Conservation (phyloP, 345 rosid species). For the Eutrema heterophyllum region DNA sequence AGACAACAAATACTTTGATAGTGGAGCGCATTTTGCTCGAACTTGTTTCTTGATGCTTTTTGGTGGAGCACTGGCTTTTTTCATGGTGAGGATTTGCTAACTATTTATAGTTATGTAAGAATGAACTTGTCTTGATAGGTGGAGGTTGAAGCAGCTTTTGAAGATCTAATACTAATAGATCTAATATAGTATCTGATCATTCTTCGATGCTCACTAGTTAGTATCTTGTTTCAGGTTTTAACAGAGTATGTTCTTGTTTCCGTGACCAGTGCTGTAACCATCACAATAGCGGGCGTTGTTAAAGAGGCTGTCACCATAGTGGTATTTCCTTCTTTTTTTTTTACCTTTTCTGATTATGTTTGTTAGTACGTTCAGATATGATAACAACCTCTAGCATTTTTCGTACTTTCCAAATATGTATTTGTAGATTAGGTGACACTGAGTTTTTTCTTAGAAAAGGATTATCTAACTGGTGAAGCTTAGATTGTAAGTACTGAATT, state of each 20-base stretch:
- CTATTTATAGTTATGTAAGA: not conserved
- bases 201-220: slow-evolving; percentile 8
- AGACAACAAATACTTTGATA: slow-evolving; percentile 68
- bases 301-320: slow-evolving; percentile 98
- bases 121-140: not conserved
- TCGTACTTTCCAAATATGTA: not conserved
- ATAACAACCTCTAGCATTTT: not conserved
- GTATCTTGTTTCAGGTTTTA: slow-evolving; percentile 59
- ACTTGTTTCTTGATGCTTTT: slow-evolving; percentile 92
- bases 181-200: not conserved
- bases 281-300: slow-evolving; percentile 96
- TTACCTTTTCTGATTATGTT: not conserved
- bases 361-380: not conserved
- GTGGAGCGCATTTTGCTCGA: slow-evolving; percentile 62
- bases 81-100: slow-evolving; percentile 54
- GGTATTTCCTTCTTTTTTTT: slow-evolving; percentile 38
- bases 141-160: not conserved
- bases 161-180: not conserved
- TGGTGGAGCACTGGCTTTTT: slow-evolving; percentile 95
- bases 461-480: not conserved
- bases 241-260: slow-evolving; percentile 91
- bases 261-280: slow-evolving; percentile 98
- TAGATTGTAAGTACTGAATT: not conserved
- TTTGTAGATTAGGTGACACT: not conserved
- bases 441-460: not conserved